These are phyloP conservation scores for Tetradesmus obliquus DNA, from an alignment of 139 green algal genomes.

Conservation along the genomic window DNA sequence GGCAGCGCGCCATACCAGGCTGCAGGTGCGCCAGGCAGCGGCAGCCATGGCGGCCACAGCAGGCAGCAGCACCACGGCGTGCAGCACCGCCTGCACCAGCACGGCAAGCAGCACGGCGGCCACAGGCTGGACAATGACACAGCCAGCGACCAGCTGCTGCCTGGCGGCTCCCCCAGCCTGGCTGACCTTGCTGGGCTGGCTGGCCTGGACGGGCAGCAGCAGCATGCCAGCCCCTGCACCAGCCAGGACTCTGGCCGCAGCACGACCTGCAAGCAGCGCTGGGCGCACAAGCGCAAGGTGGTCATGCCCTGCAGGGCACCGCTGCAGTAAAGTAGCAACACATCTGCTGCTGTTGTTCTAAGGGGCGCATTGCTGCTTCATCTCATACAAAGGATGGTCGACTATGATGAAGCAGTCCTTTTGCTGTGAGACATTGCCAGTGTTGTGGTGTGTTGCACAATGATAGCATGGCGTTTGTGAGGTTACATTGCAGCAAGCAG, in stretches of 20 bases:
- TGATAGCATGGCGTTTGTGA: neutral
- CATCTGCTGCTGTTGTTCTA: neutral
- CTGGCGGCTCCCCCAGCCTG: neutral
- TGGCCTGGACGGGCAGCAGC: neutral
- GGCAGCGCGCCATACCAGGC: neutral
- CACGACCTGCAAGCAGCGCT: constrained; percentile 42
- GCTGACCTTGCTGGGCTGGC: neutral
- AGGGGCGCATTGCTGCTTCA: neutral
- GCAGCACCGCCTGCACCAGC: neutral
- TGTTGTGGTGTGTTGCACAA: neutral
- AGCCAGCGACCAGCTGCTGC: constrained; percentile 12
- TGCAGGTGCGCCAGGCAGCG: neutral
- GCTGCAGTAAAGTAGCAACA: constrained; percentile 8
- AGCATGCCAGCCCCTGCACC: constrained; percentile 18
- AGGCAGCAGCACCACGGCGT: neutral
- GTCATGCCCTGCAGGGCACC: constrained; percentile 16
- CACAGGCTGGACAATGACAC: neutral
- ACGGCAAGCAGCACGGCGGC: constrained; percentile 8
- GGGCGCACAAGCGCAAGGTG: constrained; percentile 40
- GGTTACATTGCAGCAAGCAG: neutral
- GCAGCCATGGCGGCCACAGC: neutral
- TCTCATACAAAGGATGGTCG: neutral
- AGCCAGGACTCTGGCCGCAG: constrained; percentile 35
- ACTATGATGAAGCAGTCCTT: no score
- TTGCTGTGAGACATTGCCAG: no score